A percentile compares a stretch with the other conserved stretches of the same genome.
Evolutionary conservation across 352 stramenopile genomes (phyloP).

Genomic region (Phytophthora boehmeriae): DNA sequence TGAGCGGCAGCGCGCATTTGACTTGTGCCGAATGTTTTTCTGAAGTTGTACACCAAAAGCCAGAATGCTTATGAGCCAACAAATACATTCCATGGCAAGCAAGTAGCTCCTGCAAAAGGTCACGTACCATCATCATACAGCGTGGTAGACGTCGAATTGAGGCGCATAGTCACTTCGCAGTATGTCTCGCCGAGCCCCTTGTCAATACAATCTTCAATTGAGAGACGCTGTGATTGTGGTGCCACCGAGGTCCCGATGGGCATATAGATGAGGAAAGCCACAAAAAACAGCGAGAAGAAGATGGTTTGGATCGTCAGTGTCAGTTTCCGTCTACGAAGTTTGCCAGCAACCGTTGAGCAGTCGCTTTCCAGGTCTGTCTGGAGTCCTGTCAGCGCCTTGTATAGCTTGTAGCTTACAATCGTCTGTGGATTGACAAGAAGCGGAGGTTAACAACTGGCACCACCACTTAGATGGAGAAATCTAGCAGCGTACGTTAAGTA

Average conservation of each 20-base stretch:
- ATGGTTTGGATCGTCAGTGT: slow-evolving; percentile 50
- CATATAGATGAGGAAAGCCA: slow-evolving; percentile 70
- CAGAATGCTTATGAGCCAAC: neutral
- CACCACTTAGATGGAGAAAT: neutral
- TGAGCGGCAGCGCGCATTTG: slow-evolving; percentile 72
- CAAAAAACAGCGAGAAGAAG: slow-evolving; percentile 53
- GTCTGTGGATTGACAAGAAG: slow-evolving; percentile 23
- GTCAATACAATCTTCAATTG: slow-evolving; percentile 58
- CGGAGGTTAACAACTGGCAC: neutral
- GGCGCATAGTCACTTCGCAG: slow-evolving; percentile 59
- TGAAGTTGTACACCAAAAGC: slow-evolving; percentile 9
- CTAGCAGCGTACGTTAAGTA: slow-evolving; percentile 48
- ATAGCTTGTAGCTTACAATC: slow-evolving; percentile 56
- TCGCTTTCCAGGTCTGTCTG: slow-evolving; percentile 41
- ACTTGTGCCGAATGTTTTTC: slow-evolving; percentile 51
- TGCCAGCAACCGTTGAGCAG: slow-evolving; percentile 25
- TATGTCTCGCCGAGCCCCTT: slow-evolving; percentile 60
- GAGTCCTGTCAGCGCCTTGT: slow-evolving; percentile 36
- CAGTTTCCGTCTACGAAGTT: slow-evolving; percentile 39
- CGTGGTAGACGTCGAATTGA: slow-evolving; percentile 67
- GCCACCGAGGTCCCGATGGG: slow-evolving; percentile 44
- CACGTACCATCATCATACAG: slow-evolving; percentile 72
- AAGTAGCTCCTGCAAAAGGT: too few relatives aligned
- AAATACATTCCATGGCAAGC: neutral
- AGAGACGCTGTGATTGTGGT: slow-evolving; percentile 32